Base-by-base conservation (phyloP, 129 eudicot genomes). In the Escallonia rubra region DNA sequence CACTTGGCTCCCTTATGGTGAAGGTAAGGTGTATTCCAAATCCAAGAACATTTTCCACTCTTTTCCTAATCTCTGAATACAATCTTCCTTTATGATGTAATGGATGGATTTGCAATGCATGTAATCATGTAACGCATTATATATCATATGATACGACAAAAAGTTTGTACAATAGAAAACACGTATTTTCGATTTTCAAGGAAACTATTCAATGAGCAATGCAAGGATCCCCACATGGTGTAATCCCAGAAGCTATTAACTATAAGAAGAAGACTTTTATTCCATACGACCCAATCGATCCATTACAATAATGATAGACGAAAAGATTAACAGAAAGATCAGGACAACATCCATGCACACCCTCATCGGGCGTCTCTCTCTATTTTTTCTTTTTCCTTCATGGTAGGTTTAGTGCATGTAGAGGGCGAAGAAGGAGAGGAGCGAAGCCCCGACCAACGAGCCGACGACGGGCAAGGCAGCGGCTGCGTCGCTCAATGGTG, bases 401-500 rank as follows among this genome's bases (percentile, higher is more conserved):
- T 23, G 57, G 13, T 54, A 8, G 34, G 42, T 46, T 57, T 67
- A 78, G 70, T 78, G 74, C 70, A 72, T 67, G 75, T 57, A 70
- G 59, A 66, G 10, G 41, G 78, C 75, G 11, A 72, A 42, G 63
- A 72, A 63, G 64, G 83, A 78, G 48, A 78, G 7, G 46, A 78
- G 23, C 7, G 64, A 62, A 16, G 79, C 76, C 23, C 76, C 83
- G 9, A 74, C 12, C 10, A 79, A 14, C 39, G 80, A 51, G 10
- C 79, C 79, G 5, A 74, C 38, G 11, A 55, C 59, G 3, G 79
- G 79, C 76, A 79, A 63, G 8, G 83, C 72, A 51, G 76, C 60
- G 16, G 41, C 10, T 16, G 79, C 78, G 14, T 40, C 69, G 39
- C 68, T 76, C 42, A 10, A 13, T 3, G 75, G 78, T 54, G 67